These are phyloP conservation scores for Trichomonascaceae sp. DNA, from an alignment of 1,139 yeast species.

Conservation along the genomic window DNA sequence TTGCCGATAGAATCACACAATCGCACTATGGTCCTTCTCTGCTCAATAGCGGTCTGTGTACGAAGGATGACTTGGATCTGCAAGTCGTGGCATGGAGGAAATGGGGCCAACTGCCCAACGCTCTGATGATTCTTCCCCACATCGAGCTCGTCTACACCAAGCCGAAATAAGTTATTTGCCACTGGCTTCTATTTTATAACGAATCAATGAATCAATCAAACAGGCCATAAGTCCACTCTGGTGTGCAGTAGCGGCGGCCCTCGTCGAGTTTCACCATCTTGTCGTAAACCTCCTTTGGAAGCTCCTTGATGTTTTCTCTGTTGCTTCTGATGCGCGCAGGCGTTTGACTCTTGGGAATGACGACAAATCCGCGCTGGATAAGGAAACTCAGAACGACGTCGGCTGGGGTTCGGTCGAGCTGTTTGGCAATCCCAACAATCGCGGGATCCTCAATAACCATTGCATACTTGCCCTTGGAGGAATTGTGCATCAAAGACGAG, in stretches of 20 bases:
- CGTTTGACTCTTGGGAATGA: slow-evolving; percentile 59
- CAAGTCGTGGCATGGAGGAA: background rate
- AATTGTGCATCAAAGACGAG: slow-evolving; percentile 45
- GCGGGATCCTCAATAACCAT: slow-evolving; percentile 13
- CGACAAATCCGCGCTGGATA: slow-evolving; percentile 51
- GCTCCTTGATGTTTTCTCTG: slow-evolving; percentile 34
- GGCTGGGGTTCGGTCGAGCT: slow-evolving; percentile 44
- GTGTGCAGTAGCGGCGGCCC: slow-evolving; percentile 8
- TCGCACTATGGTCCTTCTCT: background rate
- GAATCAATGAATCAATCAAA: background rate
- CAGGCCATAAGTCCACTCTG: background rate
- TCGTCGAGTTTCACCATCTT: slow-evolving; percentile 34
- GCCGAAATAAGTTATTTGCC: background rate
- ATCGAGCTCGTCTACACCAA: background rate
- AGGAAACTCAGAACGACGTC: slow-evolving; percentile 59
- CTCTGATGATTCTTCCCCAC: background rate
- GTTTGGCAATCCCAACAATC: slow-evolving; percentile 35
- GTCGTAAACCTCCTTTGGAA: slow-evolving; percentile 41
- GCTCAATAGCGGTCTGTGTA: background rate
- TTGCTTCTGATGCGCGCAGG: slow-evolving; percentile 47
- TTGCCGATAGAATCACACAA: background rate
- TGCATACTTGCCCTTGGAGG: slow-evolving; percentile 7
- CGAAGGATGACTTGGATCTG: background rate
- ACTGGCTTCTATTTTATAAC: background rate
- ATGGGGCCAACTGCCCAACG: background rate